Conservation (phyloP, 495 filamentous ascomycete genomes). For the Xylaria nigripes region DNA sequence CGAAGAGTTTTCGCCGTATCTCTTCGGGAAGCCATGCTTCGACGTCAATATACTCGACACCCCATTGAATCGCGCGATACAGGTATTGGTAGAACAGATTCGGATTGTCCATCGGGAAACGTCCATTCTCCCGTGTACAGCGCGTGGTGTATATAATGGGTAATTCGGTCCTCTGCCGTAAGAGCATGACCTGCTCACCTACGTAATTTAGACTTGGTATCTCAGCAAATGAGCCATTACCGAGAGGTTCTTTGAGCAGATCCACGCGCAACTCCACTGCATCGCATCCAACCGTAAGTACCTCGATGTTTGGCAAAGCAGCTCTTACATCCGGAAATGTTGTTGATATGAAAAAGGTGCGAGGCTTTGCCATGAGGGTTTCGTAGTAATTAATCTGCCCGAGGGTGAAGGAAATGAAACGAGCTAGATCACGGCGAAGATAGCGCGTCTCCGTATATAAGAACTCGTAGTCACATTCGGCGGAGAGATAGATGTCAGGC, state of each 20-base stretch:
- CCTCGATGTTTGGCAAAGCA: slow-evolving; percentile 75
- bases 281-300: slow-evolving; percentile 75
- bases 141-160: slow-evolving; percentile 82
- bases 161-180: slow-evolving; percentile 73
- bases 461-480: slow-evolving; percentile 71
- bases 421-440: slow-evolving; percentile 64
- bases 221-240: slow-evolving; percentile 44
- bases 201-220: slow-evolving; percentile 76
- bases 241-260: slow-evolving; percentile 63
- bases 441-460: slow-evolving; percentile 64
- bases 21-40: slow-evolving; percentile 77
- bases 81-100: slow-evolving; percentile 67
- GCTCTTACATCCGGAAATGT: slow-evolving; percentile 80
- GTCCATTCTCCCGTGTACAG: slow-evolving; percentile 70
- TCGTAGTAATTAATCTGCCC: slow-evolving; percentile 69
- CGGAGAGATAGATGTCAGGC: slow-evolving; percentile 53
- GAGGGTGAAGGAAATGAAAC: slow-evolving; percentile 68
- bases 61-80: slow-evolving; percentile 72
- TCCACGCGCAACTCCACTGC: slow-evolving; percentile 78
- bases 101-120: slow-evolving; percentile 75
- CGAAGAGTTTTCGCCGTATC: slow-evolving; percentile 56
- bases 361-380: slow-evolving; percentile 61
- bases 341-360: slow-evolving; percentile 76
- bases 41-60: slow-evolving; percentile 80
- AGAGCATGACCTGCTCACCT: slow-evolving; percentile 72